Percentiles rank a stretch among this genome's conserved stretches.
These are phyloP conservation scores for Populus tremula DNA, from an alignment of 345 rosid genomes.

Conservation along the genomic window DNA sequence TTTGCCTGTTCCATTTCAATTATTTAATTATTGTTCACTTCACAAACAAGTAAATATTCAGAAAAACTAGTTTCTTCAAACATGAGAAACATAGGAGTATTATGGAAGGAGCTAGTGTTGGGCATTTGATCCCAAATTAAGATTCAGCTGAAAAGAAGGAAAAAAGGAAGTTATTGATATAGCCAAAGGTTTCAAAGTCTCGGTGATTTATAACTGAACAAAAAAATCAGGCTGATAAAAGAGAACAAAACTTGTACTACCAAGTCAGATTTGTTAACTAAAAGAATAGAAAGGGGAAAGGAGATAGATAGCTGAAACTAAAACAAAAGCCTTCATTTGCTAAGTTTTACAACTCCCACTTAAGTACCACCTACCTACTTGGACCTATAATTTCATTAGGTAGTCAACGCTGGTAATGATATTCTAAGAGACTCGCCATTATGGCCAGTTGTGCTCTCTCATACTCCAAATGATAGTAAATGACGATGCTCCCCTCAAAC, in stretches of 20 bases:
- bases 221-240: neutral
- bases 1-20: constrained; percentile 9
- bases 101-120: neutral
- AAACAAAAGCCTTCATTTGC: neutral
- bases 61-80: neutral
- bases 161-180: neutral
- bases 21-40: neutral
- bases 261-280: neutral
- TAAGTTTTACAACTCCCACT: neutral
- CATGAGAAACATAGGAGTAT: neutral
- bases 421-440: neutral
- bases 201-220: neutral
- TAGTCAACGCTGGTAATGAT: neutral
- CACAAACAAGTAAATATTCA: neutral
- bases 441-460: neutral
- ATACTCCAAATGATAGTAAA: neutral
- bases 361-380: neutral
- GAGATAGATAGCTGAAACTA: neutral
- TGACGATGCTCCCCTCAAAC: neutral
- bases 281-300: neutral
- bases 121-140: neutral
- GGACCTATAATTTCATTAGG: neutral
- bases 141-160: neutral
- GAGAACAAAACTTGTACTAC: neutral
- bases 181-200: neutral